Base-by-base conservation (phyloP, 163 green algal species). In the Chlorella variabilis region DNA sequence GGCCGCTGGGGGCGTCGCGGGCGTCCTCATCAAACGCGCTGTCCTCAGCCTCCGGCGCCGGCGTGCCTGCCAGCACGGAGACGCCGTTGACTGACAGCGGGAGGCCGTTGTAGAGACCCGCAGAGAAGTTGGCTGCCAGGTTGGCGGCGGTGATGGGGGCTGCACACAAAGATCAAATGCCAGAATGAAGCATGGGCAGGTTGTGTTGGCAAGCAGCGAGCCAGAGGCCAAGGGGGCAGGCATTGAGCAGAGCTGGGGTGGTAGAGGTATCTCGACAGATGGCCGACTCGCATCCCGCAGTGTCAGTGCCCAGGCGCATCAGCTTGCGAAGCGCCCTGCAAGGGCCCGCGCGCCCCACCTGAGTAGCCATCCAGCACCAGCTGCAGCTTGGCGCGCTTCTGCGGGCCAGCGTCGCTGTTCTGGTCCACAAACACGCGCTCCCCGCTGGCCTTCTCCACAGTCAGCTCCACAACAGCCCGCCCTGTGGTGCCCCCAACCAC, bases 331-430 rank as follows among this genome's bases (percentile, higher is more conserved):
- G 15, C 45, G 15, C 11, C 45, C 45, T 54, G 45, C 45, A 54
- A 33, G 54, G 20, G 23, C 6, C 27, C 21, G 18, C 38, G 27
- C 38, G 23, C 8, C 36, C 27, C 49, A 78, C 71, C 96, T 17
- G 89, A 94, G 88, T 98, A 99, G 25, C 96, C 96, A 80, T 98
- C 96, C 66, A 98, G 71, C 41, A 91, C 68, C 4, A 90, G 39
- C 23, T 27, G 36, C 29, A 91, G 39, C 41, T n/a, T 83, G n/a
- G 85, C 77, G 29, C 77, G 75, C n/a, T 59, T 65, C 33, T 85
- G 71, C 9, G 83, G 83, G 13, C 89, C 92, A 1, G 84, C 79
- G 1, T 80, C 71, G 59, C 82, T 84, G 45, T 82, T 68, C 0
- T 27, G 74, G 42, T 83, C 69, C 34, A 92, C 74, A 74, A 90